Percentiles rank a stretch among this genome's conserved stretches.
These are phyloP conservation scores for Melanogaster broomeanus DNA, from an alignment of 768 basidiomycete genomes.

Conservation along the genomic window DNA sequence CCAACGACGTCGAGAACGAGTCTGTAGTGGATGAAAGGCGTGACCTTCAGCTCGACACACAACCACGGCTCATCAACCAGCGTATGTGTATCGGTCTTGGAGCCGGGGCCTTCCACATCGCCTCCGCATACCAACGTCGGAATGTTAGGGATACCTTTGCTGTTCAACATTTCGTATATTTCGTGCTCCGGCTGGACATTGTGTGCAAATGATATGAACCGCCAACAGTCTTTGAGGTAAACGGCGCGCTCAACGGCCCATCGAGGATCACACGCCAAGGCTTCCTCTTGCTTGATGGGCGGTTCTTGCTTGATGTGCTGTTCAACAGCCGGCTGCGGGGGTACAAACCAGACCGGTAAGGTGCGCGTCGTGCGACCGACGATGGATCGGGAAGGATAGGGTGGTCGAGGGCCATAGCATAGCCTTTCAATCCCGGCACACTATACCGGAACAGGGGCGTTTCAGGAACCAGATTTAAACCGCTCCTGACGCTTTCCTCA, in stretches of 20 bases:
- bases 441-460: too few relatives aligned
- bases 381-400: too few relatives aligned
- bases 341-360: too few relatives aligned
- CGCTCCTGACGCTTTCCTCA: too few relatives aligned
- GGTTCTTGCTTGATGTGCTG: background rate
- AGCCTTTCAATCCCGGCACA: too few relatives aligned
- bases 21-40: background rate
- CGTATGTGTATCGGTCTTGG: slow-evolving; percentile 6
- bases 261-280: too few relatives aligned
- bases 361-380: too few relatives aligned
- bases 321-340: slow-evolving; percentile 1
- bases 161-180: background rate
- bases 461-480: too few relatives aligned
- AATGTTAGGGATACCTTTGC: background rate
- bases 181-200: background rate
- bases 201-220: background rate
- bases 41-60: background rate
- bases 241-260: background rate
- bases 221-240: background rate
- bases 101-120: background rate
- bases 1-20: slow-evolving; percentile 1
- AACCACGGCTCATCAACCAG: background rate
- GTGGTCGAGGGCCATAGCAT: too few relatives aligned
- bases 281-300: background rate
- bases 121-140: background rate